phyloP scores from a whole-genome alignment of 345 rosid species.

The Psidium friedrichsthalianum region DNA sequence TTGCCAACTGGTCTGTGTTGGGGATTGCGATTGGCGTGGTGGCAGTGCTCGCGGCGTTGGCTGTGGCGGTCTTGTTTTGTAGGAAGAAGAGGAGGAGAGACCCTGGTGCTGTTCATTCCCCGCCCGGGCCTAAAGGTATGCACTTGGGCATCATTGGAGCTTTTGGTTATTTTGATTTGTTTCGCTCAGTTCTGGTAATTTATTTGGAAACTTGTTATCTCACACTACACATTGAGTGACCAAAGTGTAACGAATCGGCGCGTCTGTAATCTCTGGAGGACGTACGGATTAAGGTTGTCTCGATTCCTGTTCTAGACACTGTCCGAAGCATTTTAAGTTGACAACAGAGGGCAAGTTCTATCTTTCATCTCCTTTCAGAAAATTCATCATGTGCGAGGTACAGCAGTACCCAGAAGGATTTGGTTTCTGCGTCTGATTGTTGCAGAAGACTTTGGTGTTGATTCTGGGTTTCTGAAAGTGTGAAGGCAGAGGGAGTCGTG shows the following conservation, averaged over 20 bases:
- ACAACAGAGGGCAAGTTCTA: neutral
- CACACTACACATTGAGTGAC: too few relatives aligned
- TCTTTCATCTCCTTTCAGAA: neutral
- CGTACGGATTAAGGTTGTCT: too few relatives aligned
- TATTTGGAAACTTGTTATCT: too few relatives aligned
- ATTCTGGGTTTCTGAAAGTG: neutral
- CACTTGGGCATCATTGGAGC: neutral
- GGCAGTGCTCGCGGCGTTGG: constrained; percentile 22
- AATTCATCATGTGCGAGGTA: neutral
- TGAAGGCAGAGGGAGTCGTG: neutral
- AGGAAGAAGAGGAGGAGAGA: constrained; percentile 43
- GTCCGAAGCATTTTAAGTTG: too few relatives aligned
- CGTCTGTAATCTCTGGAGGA: too few relatives aligned
- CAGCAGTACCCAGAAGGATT: neutral
- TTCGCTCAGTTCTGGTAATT: too few relatives aligned
- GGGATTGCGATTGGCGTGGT: constrained; percentile 57
- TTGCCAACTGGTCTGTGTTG: constrained; percentile 35
- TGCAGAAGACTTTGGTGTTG: neutral
- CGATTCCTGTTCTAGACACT: too few relatives aligned
- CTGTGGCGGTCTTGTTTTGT: constrained; percentile 33
- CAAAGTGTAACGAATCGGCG: too few relatives aligned
- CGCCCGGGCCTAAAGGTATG: constrained; percentile 38
- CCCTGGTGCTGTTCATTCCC: constrained; percentile 19
- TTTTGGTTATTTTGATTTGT: neutral
- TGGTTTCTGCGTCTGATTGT: neutral